A percentile compares a stretch with the other conserved stretches of the same genome.
Conservation (phyloP, 2,329 filamentous ascomycete species). For the Paracoccidioides lutzii region DNA sequence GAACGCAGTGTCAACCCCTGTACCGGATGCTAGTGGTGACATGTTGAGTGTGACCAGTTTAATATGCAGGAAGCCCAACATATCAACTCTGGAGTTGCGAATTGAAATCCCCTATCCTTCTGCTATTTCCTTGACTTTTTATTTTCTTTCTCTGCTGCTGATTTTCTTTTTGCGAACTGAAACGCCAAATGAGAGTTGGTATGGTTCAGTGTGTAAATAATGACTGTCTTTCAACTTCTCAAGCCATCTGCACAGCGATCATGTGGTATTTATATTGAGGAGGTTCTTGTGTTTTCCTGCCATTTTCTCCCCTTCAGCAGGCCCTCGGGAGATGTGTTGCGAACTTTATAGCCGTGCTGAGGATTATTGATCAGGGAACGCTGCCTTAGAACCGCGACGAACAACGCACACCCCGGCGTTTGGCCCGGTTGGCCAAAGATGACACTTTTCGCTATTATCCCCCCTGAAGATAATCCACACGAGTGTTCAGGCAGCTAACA, state of each 20-base stretch:
- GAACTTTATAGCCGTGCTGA: background rate
- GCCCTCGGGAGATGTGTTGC: background rate
- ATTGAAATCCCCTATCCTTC: background rate
- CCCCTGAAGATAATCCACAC: background rate
- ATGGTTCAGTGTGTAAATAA: background rate
- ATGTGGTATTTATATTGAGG: background rate
- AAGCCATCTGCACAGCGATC: background rate
- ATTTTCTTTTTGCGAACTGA: background rate
- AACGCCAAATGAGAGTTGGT: too few relatives aligned
- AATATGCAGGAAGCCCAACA: slow-evolving; percentile 5
- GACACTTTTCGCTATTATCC: background rate
- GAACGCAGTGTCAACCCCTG: background rate
- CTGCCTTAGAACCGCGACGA: background rate
- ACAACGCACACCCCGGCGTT: background rate
- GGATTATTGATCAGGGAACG: background rate
- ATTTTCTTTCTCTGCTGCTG: background rate
- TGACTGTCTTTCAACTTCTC: background rate
- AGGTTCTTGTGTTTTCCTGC: background rate
- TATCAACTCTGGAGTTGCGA: background rate
- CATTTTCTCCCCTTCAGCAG: background rate
- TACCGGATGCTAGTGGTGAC: background rate
- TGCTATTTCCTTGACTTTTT: background rate
- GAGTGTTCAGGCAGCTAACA: background rate
- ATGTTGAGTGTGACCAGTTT: background rate
- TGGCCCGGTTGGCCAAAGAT: background rate